Base-by-base conservation (phyloP, 352 stramenopile species). In the Phytophthora meadii region DNA sequence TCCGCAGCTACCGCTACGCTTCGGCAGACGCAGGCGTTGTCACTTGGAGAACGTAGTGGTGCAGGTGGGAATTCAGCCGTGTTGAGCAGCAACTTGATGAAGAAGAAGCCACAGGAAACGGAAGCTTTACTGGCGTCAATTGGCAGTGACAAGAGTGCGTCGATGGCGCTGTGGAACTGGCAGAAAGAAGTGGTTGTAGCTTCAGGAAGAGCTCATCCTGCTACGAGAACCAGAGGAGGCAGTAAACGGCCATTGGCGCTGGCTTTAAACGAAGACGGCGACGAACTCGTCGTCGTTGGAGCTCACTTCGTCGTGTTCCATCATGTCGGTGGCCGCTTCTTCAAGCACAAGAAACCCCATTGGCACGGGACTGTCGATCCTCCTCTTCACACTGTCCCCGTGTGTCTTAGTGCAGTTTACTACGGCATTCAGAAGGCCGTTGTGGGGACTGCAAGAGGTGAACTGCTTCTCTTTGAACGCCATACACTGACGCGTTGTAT, bases 131-230 rank as follows among this genome's bases (percentile, higher is more conserved):
- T 94, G 15, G 76, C 85, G 5, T 91, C 83, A 6, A 74, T 94
- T 22, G 85, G 83, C 3, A 81, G 59, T n/a, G 87, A 93, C 9
- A 59, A 56, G 0, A 81, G 87, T 19, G 73, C 73, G 15, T 90
- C 80, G 30, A 91, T 94, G 76, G 83, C 84, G 1, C 65, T 94
- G n/a, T 94, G 87, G 87, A 79, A 94, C 51, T 94, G 87, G 87
- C 76, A 87, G 32, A 66, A 88, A 55, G 83, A 76, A 47, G 72
- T 68, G 0, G 66, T 94, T 0, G 11, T 92, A 1, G 82, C 81
- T 1, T 92, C 82, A 4, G 83, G 84, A 10, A 66, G 82, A 45
- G 81, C 84, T 2, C 62, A 75, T 28, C 61, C 55, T 40, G 71
- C 55, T 48, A 52, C 62, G 37, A 54, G 46, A 54, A 51, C 50